Evolutionary conservation across 2,329 filamentous ascomycete genomes (phyloP).

Genomic region (Fusarium continuum): DNA sequence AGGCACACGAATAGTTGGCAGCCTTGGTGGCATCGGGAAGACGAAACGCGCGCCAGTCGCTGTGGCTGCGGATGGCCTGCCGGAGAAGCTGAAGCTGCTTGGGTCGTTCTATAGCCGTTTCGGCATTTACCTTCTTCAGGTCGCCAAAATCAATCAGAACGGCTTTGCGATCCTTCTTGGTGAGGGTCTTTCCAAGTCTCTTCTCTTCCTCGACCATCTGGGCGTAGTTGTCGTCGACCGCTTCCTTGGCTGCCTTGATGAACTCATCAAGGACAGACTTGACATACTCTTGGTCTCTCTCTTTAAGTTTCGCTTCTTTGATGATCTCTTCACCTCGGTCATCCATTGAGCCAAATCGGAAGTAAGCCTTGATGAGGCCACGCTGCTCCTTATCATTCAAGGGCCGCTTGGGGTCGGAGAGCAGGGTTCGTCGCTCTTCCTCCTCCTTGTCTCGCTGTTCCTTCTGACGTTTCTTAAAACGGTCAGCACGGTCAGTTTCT

Average conservation of each 20-base stretch:
- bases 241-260: slow-evolving; percentile 64
- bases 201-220: slow-evolving; percentile 84
- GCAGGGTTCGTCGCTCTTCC: slow-evolving; percentile 75
- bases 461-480: slow-evolving; percentile 72
- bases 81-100: slow-evolving; percentile 87
- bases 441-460: slow-evolving; percentile 73
- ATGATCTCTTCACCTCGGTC: slow-evolving; percentile 89
- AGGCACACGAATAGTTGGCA: slow-evolving; percentile 89
- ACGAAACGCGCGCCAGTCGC: slow-evolving; percentile 82
- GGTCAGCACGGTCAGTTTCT: slow-evolving; percentile 71
- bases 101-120: slow-evolving; percentile 92
- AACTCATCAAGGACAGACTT: slow-evolving; percentile 80
- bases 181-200: slow-evolving; percentile 80
- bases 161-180: slow-evolving; percentile 98
- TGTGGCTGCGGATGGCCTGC: slow-evolving; percentile 70
- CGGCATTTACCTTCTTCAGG: slow-evolving; percentile 93
- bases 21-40: slow-evolving; percentile 91
- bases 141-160: slow-evolving; percentile 94
- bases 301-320: slow-evolving; percentile 82
- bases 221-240: slow-evolving; percentile 73
- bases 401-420: slow-evolving; percentile 86
- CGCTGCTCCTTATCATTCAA: slow-evolving; percentile 92
- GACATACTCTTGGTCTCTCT: slow-evolving; percentile 84
- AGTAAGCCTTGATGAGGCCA: slow-evolving; percentile 88
- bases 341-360: slow-evolving; percentile 89